Conservation (phyloP, 768 basidiomycete genomes). For the Candolleomyces efflorescens region DNA sequence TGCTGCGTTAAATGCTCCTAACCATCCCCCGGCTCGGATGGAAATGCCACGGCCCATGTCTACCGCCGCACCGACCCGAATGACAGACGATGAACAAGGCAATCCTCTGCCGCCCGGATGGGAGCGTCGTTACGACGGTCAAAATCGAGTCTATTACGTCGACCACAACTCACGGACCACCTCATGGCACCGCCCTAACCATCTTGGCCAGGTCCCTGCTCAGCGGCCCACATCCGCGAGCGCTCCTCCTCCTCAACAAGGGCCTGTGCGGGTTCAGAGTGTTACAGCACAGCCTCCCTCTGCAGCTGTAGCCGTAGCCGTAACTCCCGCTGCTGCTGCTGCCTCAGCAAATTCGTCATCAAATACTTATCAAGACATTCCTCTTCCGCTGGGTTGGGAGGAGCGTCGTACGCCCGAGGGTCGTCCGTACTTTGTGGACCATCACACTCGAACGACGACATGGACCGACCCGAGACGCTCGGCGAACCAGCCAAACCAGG, state of each 20-base stretch:
- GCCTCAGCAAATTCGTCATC: not conserved
- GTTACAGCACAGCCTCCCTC: constrained; percentile 19
- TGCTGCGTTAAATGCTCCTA: constrained; percentile 15
- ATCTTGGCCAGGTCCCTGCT: constrained; percentile 20
- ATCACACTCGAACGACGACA: constrained; percentile 86
- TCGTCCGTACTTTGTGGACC: constrained; percentile 57
- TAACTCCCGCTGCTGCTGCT: constrained; percentile 23
- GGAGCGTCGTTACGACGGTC: constrained; percentile 75
- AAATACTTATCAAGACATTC: constrained; percentile 50
- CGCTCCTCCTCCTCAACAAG: constrained; percentile 18
- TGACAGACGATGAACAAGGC: constrained; percentile 54
- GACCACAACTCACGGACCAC: constrained; percentile 82
- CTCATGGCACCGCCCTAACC: constrained; percentile 66
- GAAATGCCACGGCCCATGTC: constrained; percentile 16
- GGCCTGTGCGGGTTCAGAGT: constrained; percentile 21
- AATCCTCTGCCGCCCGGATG: constrained; percentile 71
- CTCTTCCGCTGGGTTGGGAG: constrained; percentile 88
- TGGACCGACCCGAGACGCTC: constrained; percentile 90
- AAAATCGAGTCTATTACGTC: constrained; percentile 78
- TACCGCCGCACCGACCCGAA: constrained; percentile 21
- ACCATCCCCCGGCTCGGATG: constrained; percentile 14
- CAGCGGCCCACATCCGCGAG: constrained; percentile 18
- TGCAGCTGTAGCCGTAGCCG: constrained; percentile 17
- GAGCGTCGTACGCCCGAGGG: constrained; percentile 89
- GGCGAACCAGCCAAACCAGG: constrained; percentile 45